A percentile compares a stretch with the other conserved stretches of the same genome.
Evolutionary conservation across 495 filamentous ascomycete genomes (phyloP).

Genomic region (Penicillium antarcticum): DNA sequence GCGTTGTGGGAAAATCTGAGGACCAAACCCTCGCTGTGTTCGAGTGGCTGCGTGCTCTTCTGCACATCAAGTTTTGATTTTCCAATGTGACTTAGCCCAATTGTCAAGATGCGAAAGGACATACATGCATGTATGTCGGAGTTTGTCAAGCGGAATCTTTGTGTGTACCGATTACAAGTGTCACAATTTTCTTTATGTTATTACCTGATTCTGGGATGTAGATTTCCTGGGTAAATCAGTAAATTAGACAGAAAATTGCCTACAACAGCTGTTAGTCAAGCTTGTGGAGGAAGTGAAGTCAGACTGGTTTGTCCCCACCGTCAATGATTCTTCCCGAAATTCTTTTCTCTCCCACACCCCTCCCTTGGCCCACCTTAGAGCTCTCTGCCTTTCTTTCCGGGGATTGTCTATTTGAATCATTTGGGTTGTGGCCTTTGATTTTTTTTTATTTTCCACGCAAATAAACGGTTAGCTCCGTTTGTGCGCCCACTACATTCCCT

Average conservation of each 20-base stretch:
- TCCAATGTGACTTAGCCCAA: background rate
- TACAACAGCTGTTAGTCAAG: background rate
- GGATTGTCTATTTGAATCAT: conserved; percentile 10
- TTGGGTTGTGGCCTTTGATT: conserved; percentile 3
- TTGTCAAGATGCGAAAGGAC: background rate
- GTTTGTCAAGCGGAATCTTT: no score
- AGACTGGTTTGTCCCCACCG: conserved; percentile 24
- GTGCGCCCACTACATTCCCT: conserved; percentile 21
- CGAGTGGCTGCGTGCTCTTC: conserved; percentile 28
- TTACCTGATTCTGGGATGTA: no score
- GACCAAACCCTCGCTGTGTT: conserved; percentile 24
- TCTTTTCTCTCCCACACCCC: conserved; percentile 19
- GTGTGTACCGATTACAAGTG: no score
- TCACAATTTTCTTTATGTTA: no score
- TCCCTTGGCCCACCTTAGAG: conserved; percentile 15
- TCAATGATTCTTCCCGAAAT: conserved; percentile 29
- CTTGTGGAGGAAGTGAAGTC: conserved; percentile 18
- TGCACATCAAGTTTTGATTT: conserved; percentile 23
- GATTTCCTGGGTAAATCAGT: background rate
- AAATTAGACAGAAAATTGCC: background rate
- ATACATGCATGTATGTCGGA: no score
- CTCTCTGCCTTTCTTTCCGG: conserved; percentile 18
- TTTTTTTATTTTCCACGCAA: conserved; percentile 7
- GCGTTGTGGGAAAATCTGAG: conserved; percentile 19
- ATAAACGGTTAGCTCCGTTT: conserved; percentile 34